phyloP scores from a whole-genome alignment of 2,329 filamentous ascomycete genomes.

The Blumeria graminis region DNA sequence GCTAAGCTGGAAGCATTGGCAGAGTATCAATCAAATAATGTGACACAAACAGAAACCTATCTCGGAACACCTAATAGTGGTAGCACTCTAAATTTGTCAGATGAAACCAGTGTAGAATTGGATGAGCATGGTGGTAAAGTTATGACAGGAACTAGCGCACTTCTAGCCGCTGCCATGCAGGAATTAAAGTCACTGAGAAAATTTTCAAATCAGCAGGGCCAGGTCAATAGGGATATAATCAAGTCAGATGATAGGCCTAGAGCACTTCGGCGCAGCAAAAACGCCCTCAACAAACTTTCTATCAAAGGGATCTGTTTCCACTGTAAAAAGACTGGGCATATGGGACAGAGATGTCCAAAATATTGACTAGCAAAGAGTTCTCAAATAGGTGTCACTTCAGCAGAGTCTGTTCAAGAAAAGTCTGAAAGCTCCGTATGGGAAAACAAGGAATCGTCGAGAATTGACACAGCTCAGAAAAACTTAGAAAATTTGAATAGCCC shows the following conservation, averaged over 20 bases:
- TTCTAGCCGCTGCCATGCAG: not conserved
- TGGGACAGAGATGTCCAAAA: not conserved
- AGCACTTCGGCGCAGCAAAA: not conserved
- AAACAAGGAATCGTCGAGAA: not conserved
- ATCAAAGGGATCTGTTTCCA: not conserved
- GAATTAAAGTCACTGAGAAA: not conserved
- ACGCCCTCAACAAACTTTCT: not conserved
- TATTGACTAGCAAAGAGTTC: not conserved
- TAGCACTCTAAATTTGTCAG: not conserved
- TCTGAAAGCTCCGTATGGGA: not conserved
- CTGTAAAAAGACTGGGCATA: not conserved
- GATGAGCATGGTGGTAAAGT: not conserved
- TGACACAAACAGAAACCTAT: not conserved
- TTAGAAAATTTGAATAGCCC: not conserved
- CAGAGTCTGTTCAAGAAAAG: not conserved
- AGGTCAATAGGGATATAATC: not conserved
- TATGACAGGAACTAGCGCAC: not conserved
- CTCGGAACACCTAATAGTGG: not conserved
- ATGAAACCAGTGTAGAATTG: not conserved
- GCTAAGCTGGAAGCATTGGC: not conserved
- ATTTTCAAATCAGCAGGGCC: not conserved
- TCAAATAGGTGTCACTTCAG: not conserved
- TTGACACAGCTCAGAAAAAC: not conserved
- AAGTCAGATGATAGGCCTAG: not conserved
- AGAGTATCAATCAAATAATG: not conserved